Base-by-base conservation (phyloP, 2,329 filamentous ascomycete species). In the Epichloe hybrida region DNA sequence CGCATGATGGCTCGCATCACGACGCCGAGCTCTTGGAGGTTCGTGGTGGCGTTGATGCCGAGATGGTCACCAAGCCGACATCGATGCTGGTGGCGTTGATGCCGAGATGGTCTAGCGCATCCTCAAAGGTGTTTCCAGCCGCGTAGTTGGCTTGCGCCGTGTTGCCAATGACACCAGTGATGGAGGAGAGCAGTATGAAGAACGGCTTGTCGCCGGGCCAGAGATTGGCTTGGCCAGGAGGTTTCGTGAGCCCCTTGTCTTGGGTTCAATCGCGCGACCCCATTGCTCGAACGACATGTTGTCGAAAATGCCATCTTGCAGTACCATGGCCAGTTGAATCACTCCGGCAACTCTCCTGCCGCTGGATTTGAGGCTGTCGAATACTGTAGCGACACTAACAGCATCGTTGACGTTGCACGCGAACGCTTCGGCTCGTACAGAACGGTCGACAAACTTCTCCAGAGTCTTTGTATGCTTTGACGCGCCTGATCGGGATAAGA, bases 141-240 rank as follows among this genome's bases (percentile, higher is more conserved):
- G 70, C 67, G 53, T 77, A 77, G 54, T 73, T 74, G 4, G 70
- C 66, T 52, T 77, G 74, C 2, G 71, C 72, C 11, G 67, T 65
- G 52, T 73, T 74, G 38, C 74, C 74, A 39, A 74, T 70, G 7
- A 75, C 59, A 31, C 70, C 70, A 2, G 34, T 9, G 46, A 39
- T 0, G 68, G 64, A 4, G 69, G 63, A 34, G 67, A 72, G 4
- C 70, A 76, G 73, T 62, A 71, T 49, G 54, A 70, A 67, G 53
- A 72, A 69, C 50, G 67, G 63, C 1, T 66, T 53, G 2, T 53
- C 41, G 2, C 49, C 41, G 0, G 54, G 51, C 3, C 64, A 55
- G 8, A 56, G 53, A n/a, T 9, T 20, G 3, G 63, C 49, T 9
- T 20, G 3, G 63, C 49, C 49, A 70, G 66, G 0, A 72, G 53